Percentiles rank a stretch among this genome's conserved stretches.
Evolutionary conservation across 345 rosid species (phyloP).

Genomic region (Schrenkiella parvula): DNA sequence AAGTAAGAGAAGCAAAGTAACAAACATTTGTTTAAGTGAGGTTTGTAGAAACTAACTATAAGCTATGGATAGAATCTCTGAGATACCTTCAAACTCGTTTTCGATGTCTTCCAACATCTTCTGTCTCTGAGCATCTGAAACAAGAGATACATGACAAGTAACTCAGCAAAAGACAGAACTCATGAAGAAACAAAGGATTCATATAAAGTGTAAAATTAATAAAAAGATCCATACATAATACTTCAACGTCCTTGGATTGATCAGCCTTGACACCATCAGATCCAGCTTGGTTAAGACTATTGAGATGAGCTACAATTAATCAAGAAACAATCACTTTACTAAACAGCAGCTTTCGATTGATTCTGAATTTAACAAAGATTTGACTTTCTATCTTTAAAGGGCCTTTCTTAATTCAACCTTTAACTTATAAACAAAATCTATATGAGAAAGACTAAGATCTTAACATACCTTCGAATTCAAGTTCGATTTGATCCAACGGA

Average conservation of each 20-base stretch:
- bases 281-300: slow-evolving; percentile 23
- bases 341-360: not conserved
- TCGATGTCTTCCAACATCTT: slow-evolving; percentile 26
- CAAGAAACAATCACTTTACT: not conserved
- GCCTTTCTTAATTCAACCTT: not conserved
- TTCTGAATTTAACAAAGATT: not conserved
- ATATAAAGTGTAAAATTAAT: not conserved
- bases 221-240: not conserved
- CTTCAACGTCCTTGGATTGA: slow-evolving; percentile 17
- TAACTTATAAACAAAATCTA: not conserved
- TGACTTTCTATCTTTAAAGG: not conserved
- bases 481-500: slow-evolving; percentile 23
- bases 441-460: slow-evolving; percentile 7
- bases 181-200: not conserved
- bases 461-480: slow-evolving; percentile 26
- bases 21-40: not conserved
- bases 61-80: not conserved
- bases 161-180: not conserved
- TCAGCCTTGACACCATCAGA: slow-evolving; percentile 11
- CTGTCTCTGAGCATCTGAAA: slow-evolving; percentile 21
- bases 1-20: slow-evolving; percentile 2
- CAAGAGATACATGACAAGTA: slow-evolving; percentile 8
- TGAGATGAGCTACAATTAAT: slow-evolving; percentile 17
- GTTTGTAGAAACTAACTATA: not conserved
- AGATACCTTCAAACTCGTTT: slow-evolving; percentile 26